phyloP scores from a whole-genome alignment of 2,329 filamentous ascomycete species.

The Pleochaeta shiraiana region DNA sequence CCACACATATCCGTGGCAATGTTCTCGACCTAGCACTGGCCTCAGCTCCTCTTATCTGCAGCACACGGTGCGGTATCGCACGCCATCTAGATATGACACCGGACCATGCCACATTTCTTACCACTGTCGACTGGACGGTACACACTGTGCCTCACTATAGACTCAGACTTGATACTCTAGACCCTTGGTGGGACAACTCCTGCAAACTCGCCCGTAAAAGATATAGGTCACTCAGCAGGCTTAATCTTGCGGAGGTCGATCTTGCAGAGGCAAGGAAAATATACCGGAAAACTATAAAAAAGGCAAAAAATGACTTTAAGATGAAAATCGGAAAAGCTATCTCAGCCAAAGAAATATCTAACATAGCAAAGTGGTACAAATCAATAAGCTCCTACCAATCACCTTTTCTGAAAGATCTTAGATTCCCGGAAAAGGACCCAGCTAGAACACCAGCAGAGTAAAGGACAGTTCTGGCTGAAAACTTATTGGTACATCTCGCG shows the following conservation, averaged over 20 bases:
- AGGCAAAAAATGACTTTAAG: too few species aligned
- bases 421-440: neutral
- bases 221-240: too few species aligned
- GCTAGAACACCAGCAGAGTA: neutral
- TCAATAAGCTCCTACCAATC: neutral
- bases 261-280: too few species aligned
- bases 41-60: neutral
- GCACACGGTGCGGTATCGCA: neutral
- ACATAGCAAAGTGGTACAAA: neutral
- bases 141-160: neutral
- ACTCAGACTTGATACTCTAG: neutral
- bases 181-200: too few species aligned
- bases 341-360: conserved; percentile 1
- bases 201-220: too few species aligned
- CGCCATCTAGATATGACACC: neutral
- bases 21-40: neutral
- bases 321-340: conserved; percentile 1
- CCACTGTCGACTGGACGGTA: neutral
- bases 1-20: neutral
- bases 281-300: too few species aligned
- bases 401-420: neutral
- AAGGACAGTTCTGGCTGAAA: neutral
- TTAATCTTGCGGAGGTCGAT: too few species aligned
- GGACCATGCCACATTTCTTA: neutral
- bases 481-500: neutral